These are phyloP conservation scores for Trichothecium sympodiale DNA, from an alignment of 2,329 filamentous ascomycete genomes.

Conservation along the genomic window DNA sequence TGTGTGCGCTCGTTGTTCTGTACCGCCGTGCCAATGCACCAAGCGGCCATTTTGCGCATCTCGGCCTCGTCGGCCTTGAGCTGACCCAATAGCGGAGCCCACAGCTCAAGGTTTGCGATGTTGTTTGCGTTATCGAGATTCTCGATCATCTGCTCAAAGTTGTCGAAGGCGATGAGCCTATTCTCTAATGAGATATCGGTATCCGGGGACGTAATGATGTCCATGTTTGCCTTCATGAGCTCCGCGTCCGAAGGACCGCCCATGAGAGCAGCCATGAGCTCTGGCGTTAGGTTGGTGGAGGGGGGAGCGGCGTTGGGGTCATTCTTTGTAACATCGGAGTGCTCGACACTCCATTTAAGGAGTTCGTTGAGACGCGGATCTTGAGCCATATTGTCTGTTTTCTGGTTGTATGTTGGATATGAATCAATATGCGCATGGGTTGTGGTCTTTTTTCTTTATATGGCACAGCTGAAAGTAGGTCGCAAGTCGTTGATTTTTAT, in stretches of 20 bases:
- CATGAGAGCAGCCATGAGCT: constrained; percentile 64
- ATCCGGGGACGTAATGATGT: constrained; percentile 52
- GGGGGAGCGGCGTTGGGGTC: constrained; percentile 19
- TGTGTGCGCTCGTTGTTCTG: constrained; percentile 89
- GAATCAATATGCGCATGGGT: not conserved
- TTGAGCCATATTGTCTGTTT: constrained; percentile 22
- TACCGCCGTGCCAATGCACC: constrained; percentile 88
- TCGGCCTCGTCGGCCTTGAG: constrained; percentile 59
- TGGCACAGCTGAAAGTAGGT: not conserved
- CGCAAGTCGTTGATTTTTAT: not conserved
- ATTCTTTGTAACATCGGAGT: constrained; percentile 23
- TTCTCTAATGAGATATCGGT: constrained; percentile 58
- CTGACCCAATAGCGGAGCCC: constrained; percentile 66
- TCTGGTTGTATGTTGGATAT: not conserved
- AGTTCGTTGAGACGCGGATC: constrained; percentile 59
- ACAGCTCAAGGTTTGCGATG: constrained; percentile 65
- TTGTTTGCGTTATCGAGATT: constrained; percentile 96
- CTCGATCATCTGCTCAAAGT: constrained; percentile 88
- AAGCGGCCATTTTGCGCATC: constrained; percentile 77
- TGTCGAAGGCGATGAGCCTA: constrained; percentile 80
- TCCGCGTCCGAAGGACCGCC: constrained; percentile 85
- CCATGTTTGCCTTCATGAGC: constrained; percentile 79
- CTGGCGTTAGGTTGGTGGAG: constrained; percentile 46
- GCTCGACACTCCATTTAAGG: constrained; percentile 63
- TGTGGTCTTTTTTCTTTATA: not conserved